Conservation (phyloP, 768 basidiomycete genomes). For the Rhizopogon rudus region DNA sequence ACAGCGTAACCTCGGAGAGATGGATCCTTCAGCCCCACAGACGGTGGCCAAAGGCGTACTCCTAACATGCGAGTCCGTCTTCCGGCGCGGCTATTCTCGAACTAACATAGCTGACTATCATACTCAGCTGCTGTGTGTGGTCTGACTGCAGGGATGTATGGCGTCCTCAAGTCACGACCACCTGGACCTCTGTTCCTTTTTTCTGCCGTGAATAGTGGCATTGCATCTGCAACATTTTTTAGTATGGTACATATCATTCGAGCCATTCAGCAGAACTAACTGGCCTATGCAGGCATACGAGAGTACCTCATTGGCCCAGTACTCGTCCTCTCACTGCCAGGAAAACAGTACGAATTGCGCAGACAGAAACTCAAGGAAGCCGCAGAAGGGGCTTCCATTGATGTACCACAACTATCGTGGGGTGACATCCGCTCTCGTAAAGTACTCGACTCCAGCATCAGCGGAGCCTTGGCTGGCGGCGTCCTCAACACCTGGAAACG, state of each 20-base stretch:
- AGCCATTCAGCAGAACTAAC: neutral
- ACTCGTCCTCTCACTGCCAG: constrained; percentile 40
- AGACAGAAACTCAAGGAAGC: constrained; percentile 28
- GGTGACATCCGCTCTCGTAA: constrained; percentile 52
- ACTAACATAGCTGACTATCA: constrained; percentile 20
- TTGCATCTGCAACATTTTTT: constrained; percentile 75
- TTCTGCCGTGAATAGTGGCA: constrained; percentile 66
- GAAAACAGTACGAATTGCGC: constrained; percentile 41
- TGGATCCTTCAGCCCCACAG: constrained; percentile 28
- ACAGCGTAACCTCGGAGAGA: neutral
- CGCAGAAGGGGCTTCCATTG: constrained; percentile 11
- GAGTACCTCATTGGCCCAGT: constrained; percentile 73
- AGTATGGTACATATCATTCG: constrained; percentile 39
- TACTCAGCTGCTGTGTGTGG: constrained; percentile 49
- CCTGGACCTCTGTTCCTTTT: constrained; percentile 46
- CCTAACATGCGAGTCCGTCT: constrained; percentile 80
- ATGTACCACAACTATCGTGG: constrained; percentile 31
- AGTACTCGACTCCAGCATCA: constrained; percentile 66
- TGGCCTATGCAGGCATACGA: constrained; percentile 48
- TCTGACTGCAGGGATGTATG: too few relatives aligned
- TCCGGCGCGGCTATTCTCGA: constrained; percentile 16
- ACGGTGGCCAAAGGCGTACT: constrained; percentile 55
- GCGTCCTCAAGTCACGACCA: too few relatives aligned
- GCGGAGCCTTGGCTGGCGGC: constrained; percentile 67
- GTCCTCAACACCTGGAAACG: constrained; percentile 54